Evolutionary conservation across 2,329 filamentous ascomycete species (phyloP), one percentile per base, ranked within the genome.

Genomic region (Arthrobotrys iridis): DNA sequence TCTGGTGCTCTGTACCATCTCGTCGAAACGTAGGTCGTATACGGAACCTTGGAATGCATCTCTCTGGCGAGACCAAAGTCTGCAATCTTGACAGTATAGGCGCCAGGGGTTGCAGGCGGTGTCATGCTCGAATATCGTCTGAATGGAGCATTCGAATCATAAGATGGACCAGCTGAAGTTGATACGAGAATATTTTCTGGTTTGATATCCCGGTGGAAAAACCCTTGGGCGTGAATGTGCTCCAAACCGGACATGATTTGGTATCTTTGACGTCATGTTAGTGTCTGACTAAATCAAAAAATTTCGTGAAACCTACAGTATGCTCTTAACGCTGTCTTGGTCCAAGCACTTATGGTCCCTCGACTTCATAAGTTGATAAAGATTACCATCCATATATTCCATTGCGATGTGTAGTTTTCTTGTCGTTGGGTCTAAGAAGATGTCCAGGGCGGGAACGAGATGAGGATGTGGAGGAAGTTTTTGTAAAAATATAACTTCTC

Each of bases 371-470:
- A 99, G 84, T 83, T 99, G 95, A 83, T 99, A 99, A 0, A 99
- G 87, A 82, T 99, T 99, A 58, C 95, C 95, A 82, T 99, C 95
- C 95, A 99, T 99, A 83, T 96, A 97, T 84, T 99, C 95, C 95
- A 99, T 99, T 81, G 88, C 90, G 79, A 99, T 99, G 83, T 99
- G 95, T 46, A 99, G 89, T 84, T 97, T 97, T 84, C 93, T 96
- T 84, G 88, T 97, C 82, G 93, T 91, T 0, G 95, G 95, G 81
- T 99, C 95, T 80, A 99, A 88, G 83, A 99, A 99, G 81, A 99
- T 99, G 83, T 99, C 95, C 78, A 98, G 87, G 3, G 95, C 94
- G 35, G 95, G 95, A n/a, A 99, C 95, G 33, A 99, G 87, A 82
- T 99, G 95, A 79, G 89, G 88, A 81, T 99, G 95, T 46, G 88